phyloP scores from a whole-genome alignment of 1,284 basidiomycete species.

The Hortiboletus rubellus region DNA sequence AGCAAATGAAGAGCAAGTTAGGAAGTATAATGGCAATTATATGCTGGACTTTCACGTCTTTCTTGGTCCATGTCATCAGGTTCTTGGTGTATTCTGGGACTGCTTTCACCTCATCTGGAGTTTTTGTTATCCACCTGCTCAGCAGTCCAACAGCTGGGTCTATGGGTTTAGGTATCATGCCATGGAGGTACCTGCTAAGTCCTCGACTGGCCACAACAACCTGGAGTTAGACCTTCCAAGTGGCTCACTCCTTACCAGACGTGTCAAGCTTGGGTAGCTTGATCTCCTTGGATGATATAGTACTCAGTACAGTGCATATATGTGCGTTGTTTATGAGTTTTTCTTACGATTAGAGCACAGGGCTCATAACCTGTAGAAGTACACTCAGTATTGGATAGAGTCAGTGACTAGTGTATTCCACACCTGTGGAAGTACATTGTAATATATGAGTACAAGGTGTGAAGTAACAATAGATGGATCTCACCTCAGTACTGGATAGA shows the following conservation, averaged over 20 bases:
- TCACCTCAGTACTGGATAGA: too few relatives aligned
- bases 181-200: neutral
- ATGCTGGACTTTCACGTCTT: neutral
- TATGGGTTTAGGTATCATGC: neutral
- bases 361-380: neutral
- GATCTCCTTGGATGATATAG: neutral
- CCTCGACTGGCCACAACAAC: neutral
- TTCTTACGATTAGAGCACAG: neutral
- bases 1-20: neutral
- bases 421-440: too few relatives aligned
- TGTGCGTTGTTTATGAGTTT: neutral
- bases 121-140: neutral
- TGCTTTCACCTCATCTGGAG: neutral
- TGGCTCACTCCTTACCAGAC: neutral
- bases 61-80: neutral
- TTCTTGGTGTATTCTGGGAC: neutral
- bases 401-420: too few relatives aligned
- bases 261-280: neutral
- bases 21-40: neutral
- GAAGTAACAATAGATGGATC: too few relatives aligned
- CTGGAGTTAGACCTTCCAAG: neutral
- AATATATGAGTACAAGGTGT: too few relatives aligned
- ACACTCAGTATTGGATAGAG: too few relatives aligned
- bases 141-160: neutral
- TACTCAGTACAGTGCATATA: neutral